Percentiles rank a stretch among this genome's conserved stretches.
Conservation (phyloP, 495 filamentous ascomycete species). For the Recurvomyces mirabilis region DNA sequence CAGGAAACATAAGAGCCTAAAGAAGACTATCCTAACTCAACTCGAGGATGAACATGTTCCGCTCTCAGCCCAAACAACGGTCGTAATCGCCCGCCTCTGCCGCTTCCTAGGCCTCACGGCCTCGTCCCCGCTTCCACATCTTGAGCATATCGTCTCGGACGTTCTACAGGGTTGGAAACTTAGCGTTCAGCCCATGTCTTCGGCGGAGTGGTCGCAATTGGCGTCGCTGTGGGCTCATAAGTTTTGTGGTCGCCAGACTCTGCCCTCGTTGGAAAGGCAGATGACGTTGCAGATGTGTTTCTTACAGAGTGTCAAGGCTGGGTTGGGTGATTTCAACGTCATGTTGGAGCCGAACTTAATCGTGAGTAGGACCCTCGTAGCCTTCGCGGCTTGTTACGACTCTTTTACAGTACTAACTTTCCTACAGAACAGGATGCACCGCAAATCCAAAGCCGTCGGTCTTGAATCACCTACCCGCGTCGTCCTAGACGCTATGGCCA, state of each 20-base stretch:
- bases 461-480: neutral
- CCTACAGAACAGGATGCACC: neutral
- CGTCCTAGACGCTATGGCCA: neutral
- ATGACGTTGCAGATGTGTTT: neutral
- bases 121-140: neutral
- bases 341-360: neutral
- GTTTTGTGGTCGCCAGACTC: neutral
- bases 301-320: neutral
- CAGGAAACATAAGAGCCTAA: neutral
- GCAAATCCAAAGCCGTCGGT: neutral
- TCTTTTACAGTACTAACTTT: too few relatives aligned
- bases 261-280: neutral
- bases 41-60: neutral
- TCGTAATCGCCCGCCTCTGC: neutral
- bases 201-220: neutral
- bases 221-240: neutral
- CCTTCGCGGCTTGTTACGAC: neutral
- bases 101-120: neutral
- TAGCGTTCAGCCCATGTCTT: neutral
- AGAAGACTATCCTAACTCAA: neutral
- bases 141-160: neutral
- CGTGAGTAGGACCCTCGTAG: neutral
- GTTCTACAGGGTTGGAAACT: slow-evolving; percentile 1
- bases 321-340: neutral
- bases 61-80: neutral